Conservation (phyloP, 352 stramenopile species). For the Vaucheria bursata region DNA sequence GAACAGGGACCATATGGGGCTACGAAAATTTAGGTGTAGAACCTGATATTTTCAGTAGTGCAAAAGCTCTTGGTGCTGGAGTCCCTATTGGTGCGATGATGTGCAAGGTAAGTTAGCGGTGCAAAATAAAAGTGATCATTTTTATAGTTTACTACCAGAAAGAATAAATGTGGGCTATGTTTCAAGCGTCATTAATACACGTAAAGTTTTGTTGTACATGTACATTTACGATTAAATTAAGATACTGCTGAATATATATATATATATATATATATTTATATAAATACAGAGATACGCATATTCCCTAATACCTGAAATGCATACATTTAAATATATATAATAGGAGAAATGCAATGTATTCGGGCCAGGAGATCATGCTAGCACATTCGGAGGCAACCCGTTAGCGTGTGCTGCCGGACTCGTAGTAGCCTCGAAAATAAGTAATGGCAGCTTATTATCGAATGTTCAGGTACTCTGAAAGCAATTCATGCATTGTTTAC, state of each 20-base stretch:
- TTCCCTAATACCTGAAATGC: background rate
- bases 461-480: constrained; percentile 23
- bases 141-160: no score
- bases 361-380: constrained; percentile 81
- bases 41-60: constrained; percentile 90
- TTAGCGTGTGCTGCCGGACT: constrained; percentile 81
- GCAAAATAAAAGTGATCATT: no score
- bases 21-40: constrained; percentile 83
- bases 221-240: no score
- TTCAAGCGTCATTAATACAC: constrained; percentile 5
- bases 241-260: background rate
- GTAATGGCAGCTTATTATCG: background rate
- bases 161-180: background rate
- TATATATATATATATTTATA: background rate
- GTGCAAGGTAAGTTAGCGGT: constrained; percentile 62
- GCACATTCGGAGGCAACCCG: constrained; percentile 91
- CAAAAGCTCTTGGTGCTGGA: constrained; percentile 89
- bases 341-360: constrained; percentile 58
- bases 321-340: background rate
- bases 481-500: no score
- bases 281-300: no score
- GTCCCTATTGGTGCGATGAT: constrained; percentile 92
- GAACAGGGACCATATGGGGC: constrained; percentile 84
- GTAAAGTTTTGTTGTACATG: constrained; percentile 12
- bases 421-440: constrained; percentile 56